Evolutionary conservation across 2,329 filamentous ascomycete species (phyloP), one percentile per base, ranked within the genome.

Genomic region (Elsinoe fawcettii): DNA sequence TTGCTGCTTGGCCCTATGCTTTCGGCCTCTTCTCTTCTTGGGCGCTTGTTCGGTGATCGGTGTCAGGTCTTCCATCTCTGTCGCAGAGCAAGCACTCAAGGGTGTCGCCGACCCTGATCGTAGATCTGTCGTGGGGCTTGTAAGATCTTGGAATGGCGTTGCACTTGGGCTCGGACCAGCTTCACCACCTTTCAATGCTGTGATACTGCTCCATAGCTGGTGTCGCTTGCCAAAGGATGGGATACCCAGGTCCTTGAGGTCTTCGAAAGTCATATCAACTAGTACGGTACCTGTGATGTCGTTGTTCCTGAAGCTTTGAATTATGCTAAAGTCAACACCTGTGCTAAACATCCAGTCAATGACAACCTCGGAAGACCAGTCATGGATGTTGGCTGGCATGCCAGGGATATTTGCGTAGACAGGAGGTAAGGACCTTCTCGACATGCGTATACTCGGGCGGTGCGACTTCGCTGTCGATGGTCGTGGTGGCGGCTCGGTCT

Each of bases 231-330:
- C 88, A 67, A 93, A 92, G 1, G 88, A 92, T 59, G 81, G 78
- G 57, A 93, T 92, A 63, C 85, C 85, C 16, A 93, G 79, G 71
- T 93, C 88, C 69, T 86, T 86, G 58, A 93, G 75, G 65, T 93
- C 91, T 62, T 95, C 90, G 64, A 92, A 91, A 67, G 95, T 90
- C 43, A 99, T 76, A n/a, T 92, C 90, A 55, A 95, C 84, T 18
- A 97, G 76, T 57, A 97, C 88, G 3, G 84, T 80, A 12, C 92
- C 92, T 23, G 86, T 90, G 70, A 99, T 96, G 68, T 99, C 92
- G 70, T 99, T 95, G 65, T 87, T 82, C 60, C 91, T 80, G 66
- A 99, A 96, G 64, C 87, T 88, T 66, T 95, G 85, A 9, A 93
- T 85, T 53, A 92, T 79, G 5, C 79, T 75, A 54, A 83, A 75